Percentiles rank a stretch among this genome's conserved stretches.
phyloP scores from a whole-genome alignment of 1,139 yeast species.

The Kluyveromyces marxianus region DNA sequence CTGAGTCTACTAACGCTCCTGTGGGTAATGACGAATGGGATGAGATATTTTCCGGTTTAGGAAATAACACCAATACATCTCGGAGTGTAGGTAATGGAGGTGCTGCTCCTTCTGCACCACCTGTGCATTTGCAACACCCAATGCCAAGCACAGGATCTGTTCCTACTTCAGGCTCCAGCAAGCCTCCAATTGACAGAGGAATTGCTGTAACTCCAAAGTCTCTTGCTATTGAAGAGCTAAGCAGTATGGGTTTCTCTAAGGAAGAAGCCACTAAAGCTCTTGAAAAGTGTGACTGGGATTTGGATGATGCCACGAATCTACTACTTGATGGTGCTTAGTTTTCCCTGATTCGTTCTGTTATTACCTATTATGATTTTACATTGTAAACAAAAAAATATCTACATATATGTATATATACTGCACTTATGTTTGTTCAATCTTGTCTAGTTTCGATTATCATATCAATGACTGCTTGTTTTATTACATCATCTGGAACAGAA shows the following conservation, averaged over 20 bases:
- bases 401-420: not conserved
- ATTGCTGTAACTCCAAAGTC: conserved; percentile 37
- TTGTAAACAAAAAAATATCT: too few species aligned
- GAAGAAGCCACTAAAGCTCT: conserved; percentile 62
- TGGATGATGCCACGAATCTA: conserved; percentile 79
- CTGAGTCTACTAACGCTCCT: conserved; percentile 9
- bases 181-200: conserved; percentile 23
- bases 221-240: conserved; percentile 61
- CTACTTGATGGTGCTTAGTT: conserved; percentile 57
- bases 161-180: conserved; percentile 8
- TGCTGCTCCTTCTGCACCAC: not conserved
- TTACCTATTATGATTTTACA: not conserved
- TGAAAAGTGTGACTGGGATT: conserved; percentile 59
- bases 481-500: not conserved
- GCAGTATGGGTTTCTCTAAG: conserved; percentile 82
- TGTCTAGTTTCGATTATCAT: conserved; percentile 5
- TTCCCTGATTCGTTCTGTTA: not conserved
- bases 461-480: conserved; percentile 3
- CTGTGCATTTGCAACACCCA: not conserved
- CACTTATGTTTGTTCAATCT: not conserved
- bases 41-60: conserved; percentile 85
- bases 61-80: conserved; percentile 37
- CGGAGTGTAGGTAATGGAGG: conserved; percentile 4
- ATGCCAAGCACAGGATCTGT: conserved; percentile 6
- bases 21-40: conserved; percentile 77